Conservation (phyloP, 768 basidiomycete species). For the Leccinum subgranulosum region DNA sequence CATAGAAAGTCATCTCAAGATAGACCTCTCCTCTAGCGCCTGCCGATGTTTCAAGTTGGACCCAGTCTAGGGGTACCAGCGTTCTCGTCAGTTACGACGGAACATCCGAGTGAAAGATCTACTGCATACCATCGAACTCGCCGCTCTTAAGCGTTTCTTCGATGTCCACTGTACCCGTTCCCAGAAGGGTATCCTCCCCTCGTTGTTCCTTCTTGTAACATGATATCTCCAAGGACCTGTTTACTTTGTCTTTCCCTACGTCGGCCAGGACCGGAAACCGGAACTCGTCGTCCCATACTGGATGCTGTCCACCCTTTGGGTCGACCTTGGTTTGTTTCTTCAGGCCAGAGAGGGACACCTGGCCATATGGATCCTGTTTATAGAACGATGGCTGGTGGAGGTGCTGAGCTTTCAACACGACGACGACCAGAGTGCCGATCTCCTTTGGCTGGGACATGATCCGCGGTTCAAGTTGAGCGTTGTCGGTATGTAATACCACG, state of each 20-base stretch:
- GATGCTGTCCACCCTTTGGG: constrained; percentile 88
- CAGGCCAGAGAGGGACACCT: constrained; percentile 54
- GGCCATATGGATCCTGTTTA: constrained; percentile 88
- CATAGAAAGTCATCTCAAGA: constrained; percentile 91
- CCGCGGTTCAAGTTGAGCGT: neutral
- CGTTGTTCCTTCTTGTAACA: constrained; percentile 78
- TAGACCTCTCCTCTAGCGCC: constrained; percentile 81
- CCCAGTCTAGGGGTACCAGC: constrained; percentile 56
- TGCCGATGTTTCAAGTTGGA: constrained; percentile 54
- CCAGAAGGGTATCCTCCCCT: constrained; percentile 70
- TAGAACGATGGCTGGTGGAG: constrained; percentile 83
- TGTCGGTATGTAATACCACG: neutral
- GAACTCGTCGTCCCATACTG: constrained; percentile 89
- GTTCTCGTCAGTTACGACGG: constrained; percentile 1
- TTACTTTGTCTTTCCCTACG: constrained; percentile 41
- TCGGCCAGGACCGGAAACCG: constrained; percentile 70
- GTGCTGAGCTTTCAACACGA: constrained; percentile 82
- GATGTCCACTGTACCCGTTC: constrained; percentile 73
- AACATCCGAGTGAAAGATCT: neutral
- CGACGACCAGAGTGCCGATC: constrained; percentile 80
- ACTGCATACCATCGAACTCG: constrained; percentile 81
- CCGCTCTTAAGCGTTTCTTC: constrained; percentile 77
- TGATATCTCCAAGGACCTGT: constrained; percentile 64
- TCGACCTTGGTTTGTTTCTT: constrained; percentile 72
- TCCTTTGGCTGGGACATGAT: constrained; percentile 37